These are phyloP conservation scores for Fraxinus velutina DNA, from an alignment of 305 asterid species.

Conservation along the genomic window DNA sequence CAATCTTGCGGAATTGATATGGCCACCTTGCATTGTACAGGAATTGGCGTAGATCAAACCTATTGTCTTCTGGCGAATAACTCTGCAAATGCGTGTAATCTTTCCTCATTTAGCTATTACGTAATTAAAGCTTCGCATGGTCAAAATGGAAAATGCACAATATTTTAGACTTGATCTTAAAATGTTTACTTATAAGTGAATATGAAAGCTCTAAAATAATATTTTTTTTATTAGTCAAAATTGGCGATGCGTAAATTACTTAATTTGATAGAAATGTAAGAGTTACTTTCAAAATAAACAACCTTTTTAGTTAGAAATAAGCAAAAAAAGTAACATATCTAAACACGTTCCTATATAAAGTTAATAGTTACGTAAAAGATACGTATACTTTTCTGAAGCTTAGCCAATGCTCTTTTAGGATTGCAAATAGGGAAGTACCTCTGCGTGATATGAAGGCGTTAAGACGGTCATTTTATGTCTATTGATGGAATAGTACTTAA, in stretches of 20 bases:
- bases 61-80: constrained; percentile 92
- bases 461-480: constrained; percentile 94
- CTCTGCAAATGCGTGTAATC: constrained; percentile 46
- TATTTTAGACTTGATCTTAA: not conserved
- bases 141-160: not conserved
- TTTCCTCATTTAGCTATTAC: not conserved
- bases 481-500: constrained; percentile 88
- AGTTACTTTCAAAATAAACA: not conserved
- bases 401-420: constrained; percentile 29
- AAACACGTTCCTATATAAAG: not conserved
- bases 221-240: constrained; percentile 56
- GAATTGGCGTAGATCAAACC: constrained; percentile 91
- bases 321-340: not conserved
- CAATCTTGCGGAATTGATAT: constrained; percentile 74
- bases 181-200: not conserved
- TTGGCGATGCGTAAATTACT: not conserved
- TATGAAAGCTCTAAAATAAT: not conserved
- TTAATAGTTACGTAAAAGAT: constrained; percentile 70
- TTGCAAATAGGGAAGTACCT: constrained; percentile 41
- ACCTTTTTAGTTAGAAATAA: not conserved
- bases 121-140: not conserved
- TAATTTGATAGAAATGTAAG: not conserved
- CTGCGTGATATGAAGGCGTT: constrained; percentile 94
- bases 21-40: constrained; percentile 89
- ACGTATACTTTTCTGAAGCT: constrained; percentile 31